Evolutionary conservation across 2,329 filamentous ascomycete species (phyloP).

Genomic region (Phaeosphaeria sp.): DNA sequence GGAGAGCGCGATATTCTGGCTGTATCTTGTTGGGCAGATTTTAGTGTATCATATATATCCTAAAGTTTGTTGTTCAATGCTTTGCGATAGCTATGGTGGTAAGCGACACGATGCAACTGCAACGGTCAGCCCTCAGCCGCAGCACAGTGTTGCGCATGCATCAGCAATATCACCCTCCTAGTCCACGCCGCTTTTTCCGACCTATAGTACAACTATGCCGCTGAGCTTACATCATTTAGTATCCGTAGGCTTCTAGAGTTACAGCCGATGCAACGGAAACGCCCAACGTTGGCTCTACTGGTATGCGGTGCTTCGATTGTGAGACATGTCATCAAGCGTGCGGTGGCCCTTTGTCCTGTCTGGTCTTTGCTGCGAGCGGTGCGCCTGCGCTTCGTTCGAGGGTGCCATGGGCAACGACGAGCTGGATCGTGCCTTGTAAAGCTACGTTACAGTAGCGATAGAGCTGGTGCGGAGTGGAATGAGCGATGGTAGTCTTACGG

Average conservation of each 20-base stretch:
- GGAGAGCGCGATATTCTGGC: too few species aligned
- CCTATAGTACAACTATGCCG: constrained; percentile 5
- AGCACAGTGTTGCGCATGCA: constrained; percentile 9
- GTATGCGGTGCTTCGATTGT: not conserved
- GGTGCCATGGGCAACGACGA: not conserved
- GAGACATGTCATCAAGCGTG: constrained; percentile 2
- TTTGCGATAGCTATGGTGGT: not conserved
- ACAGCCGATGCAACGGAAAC: not conserved
- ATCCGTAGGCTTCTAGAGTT: not conserved
- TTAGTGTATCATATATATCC: not conserved
- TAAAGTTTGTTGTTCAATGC: not conserved
- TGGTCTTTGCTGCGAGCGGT: not conserved
- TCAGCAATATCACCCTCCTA: constrained; percentile 7
- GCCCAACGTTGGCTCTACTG: not conserved
- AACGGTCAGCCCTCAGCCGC: constrained; percentile 18
- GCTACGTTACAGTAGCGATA: not conserved
- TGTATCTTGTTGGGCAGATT: too few species aligned
- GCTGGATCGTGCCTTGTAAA: not conserved
- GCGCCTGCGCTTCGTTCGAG: not conserved
- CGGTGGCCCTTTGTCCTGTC: not conserved
- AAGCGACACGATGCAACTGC: not conserved
- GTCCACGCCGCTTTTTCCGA: constrained; percentile 2
- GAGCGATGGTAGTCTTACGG: not conserved
- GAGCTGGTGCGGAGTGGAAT: not conserved
- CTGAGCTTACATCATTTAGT: not conserved